phyloP scores from a whole-genome alignment of 345 rosid genomes.

The Arabis hirsuta region DNA sequence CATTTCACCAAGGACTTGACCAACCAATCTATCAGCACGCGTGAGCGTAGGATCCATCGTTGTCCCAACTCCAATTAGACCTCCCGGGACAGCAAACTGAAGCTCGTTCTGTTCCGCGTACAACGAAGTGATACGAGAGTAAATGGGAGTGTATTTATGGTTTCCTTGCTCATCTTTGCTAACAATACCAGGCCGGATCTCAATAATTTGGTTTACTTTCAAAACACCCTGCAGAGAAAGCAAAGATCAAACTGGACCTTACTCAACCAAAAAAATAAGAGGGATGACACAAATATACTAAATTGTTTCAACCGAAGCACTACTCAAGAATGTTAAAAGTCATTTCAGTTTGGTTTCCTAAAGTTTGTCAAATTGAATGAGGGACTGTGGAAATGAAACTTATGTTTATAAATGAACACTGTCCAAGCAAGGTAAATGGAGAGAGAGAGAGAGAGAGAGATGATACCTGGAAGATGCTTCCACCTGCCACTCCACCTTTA shows the following conservation, averaged over 20 bases:
- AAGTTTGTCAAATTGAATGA: too few species aligned
- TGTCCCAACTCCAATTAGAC: too few species aligned
- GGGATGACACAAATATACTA: too few species aligned
- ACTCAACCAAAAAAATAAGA: too few species aligned
- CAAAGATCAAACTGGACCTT: too few species aligned
- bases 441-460: not conserved
- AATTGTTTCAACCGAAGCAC: too few species aligned
- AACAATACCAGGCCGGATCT: conserved; percentile 83
- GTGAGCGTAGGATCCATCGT: too few species aligned
- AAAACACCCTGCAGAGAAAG: conserved; percentile 65
- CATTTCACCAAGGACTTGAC: conserved; percentile 88
- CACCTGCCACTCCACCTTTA: conserved; percentile 90
- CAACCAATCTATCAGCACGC: conserved; percentile 82
- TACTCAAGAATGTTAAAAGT: too few species aligned
- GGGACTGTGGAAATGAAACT: too few species aligned
- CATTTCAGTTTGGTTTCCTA: too few species aligned
- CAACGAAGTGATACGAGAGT: conserved; percentile 68
- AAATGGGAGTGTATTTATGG: conserved; percentile 73
- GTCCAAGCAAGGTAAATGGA: too few species aligned
- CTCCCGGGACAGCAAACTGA: conserved; percentile 91
- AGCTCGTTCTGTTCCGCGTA: conserved; percentile 84
- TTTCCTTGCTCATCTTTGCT: conserved; percentile 71
- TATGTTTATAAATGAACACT: too few species aligned
- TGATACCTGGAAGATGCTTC: conserved; percentile 62
- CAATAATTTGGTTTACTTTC: conserved; percentile 70